Conservation (phyloP, 2,329 filamentous ascomycete species). For the Didymella segeticola region DNA sequence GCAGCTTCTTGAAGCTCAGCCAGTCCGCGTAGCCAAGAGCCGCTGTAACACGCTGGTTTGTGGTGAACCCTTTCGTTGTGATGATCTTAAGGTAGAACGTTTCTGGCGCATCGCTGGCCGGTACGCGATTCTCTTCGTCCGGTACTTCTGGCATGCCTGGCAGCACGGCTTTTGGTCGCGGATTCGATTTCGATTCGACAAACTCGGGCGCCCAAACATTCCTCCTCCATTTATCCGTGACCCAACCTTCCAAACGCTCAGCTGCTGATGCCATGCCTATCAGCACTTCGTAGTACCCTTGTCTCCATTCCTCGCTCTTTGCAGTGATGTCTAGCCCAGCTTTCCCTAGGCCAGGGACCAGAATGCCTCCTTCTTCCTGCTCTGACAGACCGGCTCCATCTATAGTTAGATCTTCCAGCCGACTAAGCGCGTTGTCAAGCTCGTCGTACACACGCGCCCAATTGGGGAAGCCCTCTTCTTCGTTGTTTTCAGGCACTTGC, state of each 20-base stretch:
- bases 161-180: conserved; percentile 75
- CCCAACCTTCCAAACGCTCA: conserved; percentile 81
- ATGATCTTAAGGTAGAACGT: conserved; percentile 82
- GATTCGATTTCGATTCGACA: conserved; percentile 84
- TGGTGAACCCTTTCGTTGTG: conserved; percentile 78
- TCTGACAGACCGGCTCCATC: conserved; percentile 73
- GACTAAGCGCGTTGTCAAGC: conserved; percentile 65
- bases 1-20: conserved; percentile 76
- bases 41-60: conserved; percentile 80
- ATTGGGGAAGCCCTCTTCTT: conserved; percentile 67
- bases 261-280: conserved; percentile 78
- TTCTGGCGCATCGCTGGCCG: conserved; percentile 71
- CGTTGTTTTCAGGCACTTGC: conserved; percentile 61
- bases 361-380: conserved; percentile 59
- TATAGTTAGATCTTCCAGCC: conserved; percentile 71
- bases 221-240: conserved; percentile 68
- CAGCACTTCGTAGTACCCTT: conserved; percentile 83
- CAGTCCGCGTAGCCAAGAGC: conserved; percentile 84
- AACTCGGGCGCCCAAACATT: conserved; percentile 74
- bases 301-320: conserved; percentile 83
- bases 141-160: conserved; percentile 70
- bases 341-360: conserved; percentile 44
- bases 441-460: conserved; percentile 72
- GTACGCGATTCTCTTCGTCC: conserved; percentile 75
- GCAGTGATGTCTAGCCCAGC: conserved; percentile 71